Percentiles rank a stretch among this genome's conserved stretches.
Conservation (phyloP, 2,329 filamentous ascomycete genomes). For the Talaromyces islandicus region DNA sequence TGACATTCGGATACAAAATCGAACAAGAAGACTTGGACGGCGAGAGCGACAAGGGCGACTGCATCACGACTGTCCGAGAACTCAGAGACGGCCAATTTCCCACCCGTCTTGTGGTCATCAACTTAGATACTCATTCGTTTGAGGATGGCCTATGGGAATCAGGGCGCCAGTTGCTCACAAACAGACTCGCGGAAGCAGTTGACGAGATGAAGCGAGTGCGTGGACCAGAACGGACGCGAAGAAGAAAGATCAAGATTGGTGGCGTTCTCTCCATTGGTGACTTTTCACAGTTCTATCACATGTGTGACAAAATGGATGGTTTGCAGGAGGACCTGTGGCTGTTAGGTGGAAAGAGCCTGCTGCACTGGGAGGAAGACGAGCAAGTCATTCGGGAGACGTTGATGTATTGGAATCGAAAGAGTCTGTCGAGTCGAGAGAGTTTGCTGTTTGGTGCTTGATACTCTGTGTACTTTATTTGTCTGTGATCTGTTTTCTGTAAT, state of each 20-base stretch:
- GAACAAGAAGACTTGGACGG: background rate
- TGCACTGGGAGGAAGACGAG: background rate
- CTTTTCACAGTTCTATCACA: background rate
- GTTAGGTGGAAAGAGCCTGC: background rate
- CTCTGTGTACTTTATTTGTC: background rate
- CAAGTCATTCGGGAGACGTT: background rate
- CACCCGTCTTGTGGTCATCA: background rate
- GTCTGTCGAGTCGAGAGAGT: background rate
- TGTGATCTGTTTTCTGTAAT: background rate
- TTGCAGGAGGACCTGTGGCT: background rate
- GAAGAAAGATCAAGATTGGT: background rate
- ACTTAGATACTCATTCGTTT: background rate
- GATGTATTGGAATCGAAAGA: background rate
- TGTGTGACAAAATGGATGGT: background rate
- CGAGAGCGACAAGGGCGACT: background rate
- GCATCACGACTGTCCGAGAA: background rate
- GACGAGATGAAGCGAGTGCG: background rate
- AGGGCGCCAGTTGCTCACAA: background rate
- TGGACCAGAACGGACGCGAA: background rate
- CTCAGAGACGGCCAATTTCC: background rate
- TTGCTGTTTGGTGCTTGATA: background rate
- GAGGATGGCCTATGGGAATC: background rate
- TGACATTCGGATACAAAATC: background rate
- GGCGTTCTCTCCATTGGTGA: background rate
- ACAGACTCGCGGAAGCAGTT: background rate